Evolutionary conservation across 2,329 filamentous ascomycete species (phyloP).

Genomic region (Colletotrichum coccodes): DNA sequence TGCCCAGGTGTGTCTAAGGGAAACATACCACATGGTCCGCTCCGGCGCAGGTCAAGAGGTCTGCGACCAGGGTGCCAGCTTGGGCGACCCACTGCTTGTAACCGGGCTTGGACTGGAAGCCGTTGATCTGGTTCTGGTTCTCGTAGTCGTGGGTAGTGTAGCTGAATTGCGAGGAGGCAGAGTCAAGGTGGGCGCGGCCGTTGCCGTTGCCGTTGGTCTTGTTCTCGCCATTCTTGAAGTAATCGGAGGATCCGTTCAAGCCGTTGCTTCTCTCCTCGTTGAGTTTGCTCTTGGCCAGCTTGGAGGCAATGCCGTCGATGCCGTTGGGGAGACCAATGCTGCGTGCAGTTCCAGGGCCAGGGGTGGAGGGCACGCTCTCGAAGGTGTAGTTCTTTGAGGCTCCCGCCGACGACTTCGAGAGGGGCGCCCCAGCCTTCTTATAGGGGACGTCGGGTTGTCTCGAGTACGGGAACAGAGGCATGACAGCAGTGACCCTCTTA

Average conservation of each 20-base stretch:
- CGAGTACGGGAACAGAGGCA: constrained; percentile 93
- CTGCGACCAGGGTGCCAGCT: constrained; percentile 92
- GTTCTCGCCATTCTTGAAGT: constrained; percentile 42
- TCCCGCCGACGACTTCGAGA: constrained; percentile 74
- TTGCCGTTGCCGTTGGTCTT: constrained; percentile 42
- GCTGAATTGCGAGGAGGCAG: constrained; percentile 55
- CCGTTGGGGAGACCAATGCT: constrained; percentile 74
- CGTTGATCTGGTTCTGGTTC: constrained; percentile 64
- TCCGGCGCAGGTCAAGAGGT: constrained; percentile 93
- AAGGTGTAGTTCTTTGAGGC: constrained; percentile 77
- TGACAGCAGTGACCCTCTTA: constrained; percentile 88
- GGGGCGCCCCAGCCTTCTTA: constrained; percentile 91
- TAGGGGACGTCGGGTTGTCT: constrained; percentile 96
- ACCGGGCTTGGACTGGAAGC: constrained; percentile 83
- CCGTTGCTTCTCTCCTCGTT: constrained; percentile 51
- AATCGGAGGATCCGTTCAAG: constrained; percentile 40
- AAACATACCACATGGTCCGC: constrained; percentile 80
- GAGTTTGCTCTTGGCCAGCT: constrained; percentile 75
- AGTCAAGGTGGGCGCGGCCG: constrained; percentile 49
- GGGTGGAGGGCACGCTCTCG: constrained; percentile 90
- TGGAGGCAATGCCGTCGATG: constrained; percentile 75
- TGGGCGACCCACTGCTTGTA: constrained; percentile 99
- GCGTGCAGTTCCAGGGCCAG: constrained; percentile 76
- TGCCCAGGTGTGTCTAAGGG: not conserved
- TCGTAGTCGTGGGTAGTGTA: constrained; percentile 70